A percentile compares a stretch with the other conserved stretches of the same genome.
These are phyloP conservation scores for Chaetomiaceae sp. DNA, from an alignment of 2,329 filamentous ascomycete genomes.

Conservation along the genomic window DNA sequence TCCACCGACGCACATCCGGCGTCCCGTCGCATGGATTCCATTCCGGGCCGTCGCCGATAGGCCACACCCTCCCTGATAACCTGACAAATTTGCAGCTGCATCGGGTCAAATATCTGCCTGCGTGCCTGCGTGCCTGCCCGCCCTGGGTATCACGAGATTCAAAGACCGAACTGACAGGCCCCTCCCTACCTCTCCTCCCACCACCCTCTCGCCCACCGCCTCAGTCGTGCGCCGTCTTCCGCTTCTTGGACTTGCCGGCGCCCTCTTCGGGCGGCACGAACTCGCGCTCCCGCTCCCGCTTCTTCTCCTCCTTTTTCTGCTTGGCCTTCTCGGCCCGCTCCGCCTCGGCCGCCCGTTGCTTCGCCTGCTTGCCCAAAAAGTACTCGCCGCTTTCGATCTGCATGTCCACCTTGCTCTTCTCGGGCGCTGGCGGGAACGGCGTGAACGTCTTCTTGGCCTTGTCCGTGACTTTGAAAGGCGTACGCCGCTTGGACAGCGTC, in stretches of 20 bases:
- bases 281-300: slow-evolving; percentile 77
- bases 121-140: too few relatives aligned
- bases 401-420: slow-evolving; percentile 98
- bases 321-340: slow-evolving; percentile 80
- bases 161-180: slow-evolving; percentile 2
- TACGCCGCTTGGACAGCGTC: slow-evolving; percentile 75
- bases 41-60: neutral
- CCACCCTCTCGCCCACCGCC: neutral
- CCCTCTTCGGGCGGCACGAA: slow-evolving; percentile 83
- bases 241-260: slow-evolving; percentile 59
- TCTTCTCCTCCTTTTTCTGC: slow-evolving; percentile 82
- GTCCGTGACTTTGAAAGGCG: slow-evolving; percentile 82
- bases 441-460: slow-evolving; percentile 95
- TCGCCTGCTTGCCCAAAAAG: slow-evolving; percentile 88
- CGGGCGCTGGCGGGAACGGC: slow-evolving; percentile 90
- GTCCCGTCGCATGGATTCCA: neutral
- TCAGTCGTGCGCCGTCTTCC: slow-evolving; percentile 43
- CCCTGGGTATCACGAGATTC: slow-evolving; percentile 24
- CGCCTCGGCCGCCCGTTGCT: slow-evolving; percentile 76
- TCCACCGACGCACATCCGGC: slow-evolving; percentile 1
- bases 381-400: slow-evolving; percentile 99
- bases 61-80: neutral
- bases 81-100: neutral
- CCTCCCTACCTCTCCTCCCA: neutral
- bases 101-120: slow-evolving; percentile 6